Conservation (phyloP, 148 eudicot species). For the Silene uniflora region DNA sequence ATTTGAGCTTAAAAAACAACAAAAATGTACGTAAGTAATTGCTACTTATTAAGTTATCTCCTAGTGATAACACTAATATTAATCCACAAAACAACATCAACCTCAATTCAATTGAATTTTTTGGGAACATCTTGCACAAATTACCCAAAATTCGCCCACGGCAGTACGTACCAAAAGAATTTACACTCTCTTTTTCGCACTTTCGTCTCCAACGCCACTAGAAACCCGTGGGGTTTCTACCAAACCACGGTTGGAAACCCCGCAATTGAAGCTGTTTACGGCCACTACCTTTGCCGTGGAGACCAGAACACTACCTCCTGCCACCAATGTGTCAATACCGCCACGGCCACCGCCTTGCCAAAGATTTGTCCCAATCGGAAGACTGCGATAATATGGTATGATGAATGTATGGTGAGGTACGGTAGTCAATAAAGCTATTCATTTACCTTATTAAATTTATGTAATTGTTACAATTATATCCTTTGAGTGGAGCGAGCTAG, state of each 20-base stretch:
- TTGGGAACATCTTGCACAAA: neutral
- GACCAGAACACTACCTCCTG: conserved; percentile 23
- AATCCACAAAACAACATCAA: too few species aligned
- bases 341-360: conserved; percentile 11
- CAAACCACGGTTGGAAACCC: conserved; percentile 8
- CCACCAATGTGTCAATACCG: conserved; percentile 22
- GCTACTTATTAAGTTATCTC: too few species aligned
- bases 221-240: conserved; percentile 19
- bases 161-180: conserved; percentile 32
- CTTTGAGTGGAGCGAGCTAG: too few species aligned
- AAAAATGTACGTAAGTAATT: too few species aligned
- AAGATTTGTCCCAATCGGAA: conserved; percentile 20
- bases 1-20: too few species aligned
- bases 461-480: too few species aligned
- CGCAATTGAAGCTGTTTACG: conserved; percentile 15
- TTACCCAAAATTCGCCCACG: conserved; percentile 21
- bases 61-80: too few species aligned
- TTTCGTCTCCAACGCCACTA: conserved; percentile 12
- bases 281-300: conserved; percentile 42
- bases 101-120: too few species aligned
- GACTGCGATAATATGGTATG: conserved; percentile 12
- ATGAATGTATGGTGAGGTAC: too few species aligned
- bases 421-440: too few species aligned
- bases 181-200: conserved; percentile 29
- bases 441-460: too few species aligned